Base-by-base conservation (phyloP, 2,329 filamentous ascomycete species). In the Tolypocladium sp. region DNA sequence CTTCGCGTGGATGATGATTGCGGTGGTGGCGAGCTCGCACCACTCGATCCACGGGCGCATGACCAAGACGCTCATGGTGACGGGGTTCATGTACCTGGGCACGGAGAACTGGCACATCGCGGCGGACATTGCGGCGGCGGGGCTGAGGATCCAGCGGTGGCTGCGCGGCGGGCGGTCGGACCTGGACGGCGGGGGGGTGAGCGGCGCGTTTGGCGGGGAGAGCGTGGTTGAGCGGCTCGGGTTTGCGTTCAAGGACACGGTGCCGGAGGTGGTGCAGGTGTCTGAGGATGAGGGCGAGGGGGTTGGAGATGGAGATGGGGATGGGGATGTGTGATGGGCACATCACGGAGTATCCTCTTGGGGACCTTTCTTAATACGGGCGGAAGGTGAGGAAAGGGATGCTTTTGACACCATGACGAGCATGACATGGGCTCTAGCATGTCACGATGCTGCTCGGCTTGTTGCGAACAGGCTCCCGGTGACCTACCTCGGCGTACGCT, bases 21-120 rank as follows among this genome's bases (percentile, higher is more conserved):
- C 74, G 10, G 67, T 81, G 12, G 69, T 74, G 20, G 72, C 77
- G 10, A 69, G 72, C 41, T 74, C 74, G 49, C 71, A 76, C 52
- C 65, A 67, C 4, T 71, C 71, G 15, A 69, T 74, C 2, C 74
- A 76, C 33, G 75, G 74, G 33, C 72, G 77, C 20, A 78, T 79
- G 57, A 72, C 79, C 62, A 79, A 77, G 70, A 77, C 74, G 41
- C 68, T 79, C 60, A 69, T 79, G 35, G 73, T 76, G 17, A 69
- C 74, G 10, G 75, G 73, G 5, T 69, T 77, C 46, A 73, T 79
- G 61, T 77, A 78, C 57, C 73, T 79, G 58, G 75, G 73, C 0
- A 69, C 80, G 38, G 79, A 81, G 55, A 77, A 79, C 61, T 82
- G 79, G 79, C 75, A 77, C 54, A 69, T 80, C 13, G 71, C 71